Evolutionary conservation across 1,284 basidiomycete species (phyloP).

Genomic region (Crucibulum cyathiforme): DNA sequence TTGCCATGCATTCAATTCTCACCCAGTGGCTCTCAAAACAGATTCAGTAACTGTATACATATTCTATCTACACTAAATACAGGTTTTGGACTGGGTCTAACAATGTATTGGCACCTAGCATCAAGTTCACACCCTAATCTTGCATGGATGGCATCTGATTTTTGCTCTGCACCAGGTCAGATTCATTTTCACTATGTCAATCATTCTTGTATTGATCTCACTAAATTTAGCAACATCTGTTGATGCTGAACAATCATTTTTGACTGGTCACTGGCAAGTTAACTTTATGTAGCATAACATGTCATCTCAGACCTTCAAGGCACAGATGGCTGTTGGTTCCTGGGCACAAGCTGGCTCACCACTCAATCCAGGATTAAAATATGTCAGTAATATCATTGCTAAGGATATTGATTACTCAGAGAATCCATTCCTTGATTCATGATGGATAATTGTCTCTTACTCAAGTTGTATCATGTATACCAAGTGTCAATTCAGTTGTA

Average conservation of each 20-base stretch:
- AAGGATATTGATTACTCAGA: too few species aligned
- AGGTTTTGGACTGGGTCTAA: too few species aligned
- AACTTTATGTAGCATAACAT: conserved; percentile 37
- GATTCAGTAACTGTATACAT: too few species aligned
- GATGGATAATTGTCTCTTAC: too few species aligned
- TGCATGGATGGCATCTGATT: background rate
- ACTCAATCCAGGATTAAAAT: conserved; percentile 11
- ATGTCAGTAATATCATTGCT: conserved; percentile 6
- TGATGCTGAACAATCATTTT: conserved; percentile 37
- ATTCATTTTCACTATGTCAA: background rate
- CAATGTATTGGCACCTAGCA: background rate
- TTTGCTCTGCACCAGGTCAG: background rate
- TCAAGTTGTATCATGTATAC: too few species aligned
- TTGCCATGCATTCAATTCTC: too few species aligned
- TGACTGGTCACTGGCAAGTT: conserved; percentile 29
- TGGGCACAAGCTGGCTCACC: conserved; percentile 20
- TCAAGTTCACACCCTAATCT: background rate
- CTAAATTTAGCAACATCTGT: conserved; percentile 23
- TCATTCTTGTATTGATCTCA: too few species aligned
- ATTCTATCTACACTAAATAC: too few species aligned
- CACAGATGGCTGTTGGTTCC: conserved; percentile 31
- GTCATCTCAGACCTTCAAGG: conserved; percentile 34
- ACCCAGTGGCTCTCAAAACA: too few species aligned
- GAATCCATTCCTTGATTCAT: too few species aligned
- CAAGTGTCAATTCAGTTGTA: too few species aligned